These are phyloP conservation scores for Coniochaeta sp. DNA, from an alignment of 2,329 filamentous ascomycete genomes.

Conservation along the genomic window DNA sequence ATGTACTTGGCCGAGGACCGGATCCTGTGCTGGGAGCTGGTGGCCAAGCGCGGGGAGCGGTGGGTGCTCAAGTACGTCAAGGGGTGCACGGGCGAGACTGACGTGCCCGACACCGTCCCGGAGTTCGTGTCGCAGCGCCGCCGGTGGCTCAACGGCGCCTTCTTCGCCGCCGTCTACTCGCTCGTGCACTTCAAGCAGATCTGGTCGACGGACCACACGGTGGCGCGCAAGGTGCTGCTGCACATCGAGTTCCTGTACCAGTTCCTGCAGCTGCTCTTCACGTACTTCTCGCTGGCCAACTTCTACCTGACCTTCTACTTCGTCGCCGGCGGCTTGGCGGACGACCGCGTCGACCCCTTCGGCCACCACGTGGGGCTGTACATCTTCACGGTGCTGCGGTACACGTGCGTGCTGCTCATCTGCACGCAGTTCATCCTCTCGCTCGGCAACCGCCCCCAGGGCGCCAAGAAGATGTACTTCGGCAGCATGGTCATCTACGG, in stretches of 20 bases:
- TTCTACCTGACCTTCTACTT: constrained; percentile 99
- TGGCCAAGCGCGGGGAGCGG: constrained; percentile 87
- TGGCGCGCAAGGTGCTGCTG: constrained; percentile 81
- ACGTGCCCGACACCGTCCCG: constrained; percentile 89
- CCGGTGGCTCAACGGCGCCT: constrained; percentile 96
- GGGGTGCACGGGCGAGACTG: constrained; percentile 91
- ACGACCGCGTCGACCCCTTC: constrained; percentile 78
- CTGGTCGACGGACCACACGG: constrained; percentile 85
- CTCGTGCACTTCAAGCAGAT: constrained; percentile 92
- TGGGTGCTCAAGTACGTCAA: constrained; percentile 99
- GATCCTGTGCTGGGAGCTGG: constrained; percentile 63
- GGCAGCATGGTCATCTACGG: constrained; percentile 82
- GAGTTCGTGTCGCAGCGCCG: constrained; percentile 96
- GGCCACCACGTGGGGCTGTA: constrained; percentile 76
- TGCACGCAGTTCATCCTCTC: constrained; percentile 93
- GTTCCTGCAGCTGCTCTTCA: constrained; percentile 86
- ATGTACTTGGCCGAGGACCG: constrained; percentile 6
- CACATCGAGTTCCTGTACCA: constrained; percentile 97
- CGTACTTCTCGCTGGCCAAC: constrained; percentile 96
- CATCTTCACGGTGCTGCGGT: constrained; percentile 82
- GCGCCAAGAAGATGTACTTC: constrained; percentile 85
- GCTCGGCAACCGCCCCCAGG: constrained; percentile 92
- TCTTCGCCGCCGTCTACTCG: constrained; percentile 97
- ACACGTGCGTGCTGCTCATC: constrained; percentile 80
- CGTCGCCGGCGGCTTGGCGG: constrained; percentile 81